Evolutionary conservation across 176 grass and related monocot genomes (phyloP).

Genomic region (Carex littledalei): DNA sequence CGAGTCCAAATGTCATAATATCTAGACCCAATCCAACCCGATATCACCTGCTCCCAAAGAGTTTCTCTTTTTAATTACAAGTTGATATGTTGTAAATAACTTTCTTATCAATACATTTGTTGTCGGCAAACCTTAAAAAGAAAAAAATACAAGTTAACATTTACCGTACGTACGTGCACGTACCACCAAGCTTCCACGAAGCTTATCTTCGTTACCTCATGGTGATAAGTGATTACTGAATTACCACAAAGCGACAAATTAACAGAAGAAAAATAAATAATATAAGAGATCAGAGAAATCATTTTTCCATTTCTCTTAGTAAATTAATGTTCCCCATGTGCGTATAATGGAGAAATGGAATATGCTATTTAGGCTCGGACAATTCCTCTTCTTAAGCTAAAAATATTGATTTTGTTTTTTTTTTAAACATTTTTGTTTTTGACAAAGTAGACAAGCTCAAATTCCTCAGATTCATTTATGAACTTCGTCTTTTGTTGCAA

Average conservation of each 20-base stretch:
- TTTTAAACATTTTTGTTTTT: not conserved
- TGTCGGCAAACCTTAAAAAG: too few species aligned
- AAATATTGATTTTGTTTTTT: not conserved
- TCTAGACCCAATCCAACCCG: too few species aligned
- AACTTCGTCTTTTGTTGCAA: not conserved
- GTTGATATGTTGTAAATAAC: too few species aligned
- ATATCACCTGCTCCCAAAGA: too few species aligned
- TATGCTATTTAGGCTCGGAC: not conserved
- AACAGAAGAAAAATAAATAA: not conserved
- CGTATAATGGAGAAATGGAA: not conserved
- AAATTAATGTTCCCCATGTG: not conserved
- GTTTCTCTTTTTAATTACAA: too few species aligned
- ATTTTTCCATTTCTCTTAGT: not conserved
- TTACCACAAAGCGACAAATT: not conserved
- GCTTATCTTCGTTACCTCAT: not conserved
- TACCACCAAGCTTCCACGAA: too few species aligned
- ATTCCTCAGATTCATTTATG: not conserved
- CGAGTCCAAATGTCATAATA: too few species aligned
- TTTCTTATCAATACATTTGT: too few species aligned
- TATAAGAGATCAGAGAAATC: not conserved
- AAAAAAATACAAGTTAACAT: too few species aligned
- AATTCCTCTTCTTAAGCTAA: too few species aligned
- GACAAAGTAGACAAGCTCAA: not conserved
- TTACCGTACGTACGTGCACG: too few species aligned
- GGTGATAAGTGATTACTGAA: not conserved